Evolutionary conservation across 2,329 filamentous ascomycete genomes (phyloP).

Genomic region (Bipolaris victoriae): DNA sequence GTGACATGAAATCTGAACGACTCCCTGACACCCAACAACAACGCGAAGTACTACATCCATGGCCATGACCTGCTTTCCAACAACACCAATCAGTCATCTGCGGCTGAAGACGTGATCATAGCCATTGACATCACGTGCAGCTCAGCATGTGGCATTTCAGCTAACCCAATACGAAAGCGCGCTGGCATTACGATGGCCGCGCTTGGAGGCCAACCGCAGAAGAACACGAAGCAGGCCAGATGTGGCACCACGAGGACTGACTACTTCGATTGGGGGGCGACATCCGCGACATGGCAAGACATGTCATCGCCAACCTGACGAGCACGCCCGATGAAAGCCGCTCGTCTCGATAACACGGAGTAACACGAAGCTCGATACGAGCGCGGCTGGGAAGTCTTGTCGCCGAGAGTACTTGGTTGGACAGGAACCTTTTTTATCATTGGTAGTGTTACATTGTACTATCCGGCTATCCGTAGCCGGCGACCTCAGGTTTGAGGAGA

Average conservation of each 20-base stretch:
- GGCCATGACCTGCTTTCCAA: conserved; percentile 39
- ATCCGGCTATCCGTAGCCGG: neutral
- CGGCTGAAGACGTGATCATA: conserved; percentile 54
- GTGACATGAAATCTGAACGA: conserved; percentile 59
- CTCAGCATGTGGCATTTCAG: neutral
- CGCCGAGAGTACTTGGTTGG: neutral
- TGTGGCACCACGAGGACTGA: neutral
- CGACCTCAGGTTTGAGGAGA: neutral
- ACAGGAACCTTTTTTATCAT: neutral
- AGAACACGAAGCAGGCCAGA: neutral
- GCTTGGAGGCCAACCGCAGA: neutral
- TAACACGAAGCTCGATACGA: neutral
- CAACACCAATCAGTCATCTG: conserved; percentile 55
- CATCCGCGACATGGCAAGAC: neutral
- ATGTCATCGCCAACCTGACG: neutral
- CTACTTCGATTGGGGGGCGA: neutral
- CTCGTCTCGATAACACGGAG: neutral
- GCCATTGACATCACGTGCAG: neutral
- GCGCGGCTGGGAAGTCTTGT: neutral
- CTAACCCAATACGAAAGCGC: neutral
- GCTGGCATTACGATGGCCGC: neutral
- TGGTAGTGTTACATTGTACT: neutral
- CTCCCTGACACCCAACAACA: conserved; percentile 41
- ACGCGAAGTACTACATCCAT: conserved; percentile 38
- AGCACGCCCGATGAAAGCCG: neutral